phyloP scores from a whole-genome alignment of 2,329 filamentous ascomycete genomes.

The Penicillium sp. region DNA sequence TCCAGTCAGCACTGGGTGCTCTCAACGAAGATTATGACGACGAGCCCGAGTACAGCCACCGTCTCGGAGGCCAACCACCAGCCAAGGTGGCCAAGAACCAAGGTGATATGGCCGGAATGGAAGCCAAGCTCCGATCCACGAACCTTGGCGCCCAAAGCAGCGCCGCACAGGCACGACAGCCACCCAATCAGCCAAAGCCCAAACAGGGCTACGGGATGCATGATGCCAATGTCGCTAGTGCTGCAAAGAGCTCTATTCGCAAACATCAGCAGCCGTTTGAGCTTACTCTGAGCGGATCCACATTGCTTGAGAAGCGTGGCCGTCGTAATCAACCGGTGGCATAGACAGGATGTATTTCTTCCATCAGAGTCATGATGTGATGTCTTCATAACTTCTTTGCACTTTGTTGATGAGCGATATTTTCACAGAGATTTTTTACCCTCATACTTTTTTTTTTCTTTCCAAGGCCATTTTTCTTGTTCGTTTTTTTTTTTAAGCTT shows the following conservation, averaged over 20 bases:
- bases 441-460: neutral
- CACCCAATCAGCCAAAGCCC: conserved; percentile 51
- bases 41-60: conserved; percentile 56
- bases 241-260: conserved; percentile 76
- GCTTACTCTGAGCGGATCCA: conserved; percentile 86
- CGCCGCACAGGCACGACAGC: conserved; percentile 62
- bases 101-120: conserved; percentile 68
- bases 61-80: conserved; percentile 53
- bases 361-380: conserved; percentile 3
- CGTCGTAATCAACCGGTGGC: conserved; percentile 40
- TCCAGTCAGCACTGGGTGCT: conserved; percentile 63
- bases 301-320: conserved; percentile 72
- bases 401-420: conserved; percentile 16
- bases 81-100: conserved; percentile 66
- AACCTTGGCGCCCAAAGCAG: conserved; percentile 64
- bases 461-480: neutral
- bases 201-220: conserved; percentile 81
- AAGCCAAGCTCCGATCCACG: conserved; percentile 83
- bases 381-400: conserved; percentile 10
- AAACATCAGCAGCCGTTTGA: conserved; percentile 83
- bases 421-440: conserved; percentile 9
- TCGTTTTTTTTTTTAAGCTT: conserved; percentile 1
- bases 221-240: conserved; percentile 76
- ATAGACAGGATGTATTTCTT: conserved; percentile 15
- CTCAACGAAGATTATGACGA: conserved; percentile 65